Base-by-base conservation (phyloP, 1,139 yeast genomes). In the Eremothecium sinecaudum region DNA sequence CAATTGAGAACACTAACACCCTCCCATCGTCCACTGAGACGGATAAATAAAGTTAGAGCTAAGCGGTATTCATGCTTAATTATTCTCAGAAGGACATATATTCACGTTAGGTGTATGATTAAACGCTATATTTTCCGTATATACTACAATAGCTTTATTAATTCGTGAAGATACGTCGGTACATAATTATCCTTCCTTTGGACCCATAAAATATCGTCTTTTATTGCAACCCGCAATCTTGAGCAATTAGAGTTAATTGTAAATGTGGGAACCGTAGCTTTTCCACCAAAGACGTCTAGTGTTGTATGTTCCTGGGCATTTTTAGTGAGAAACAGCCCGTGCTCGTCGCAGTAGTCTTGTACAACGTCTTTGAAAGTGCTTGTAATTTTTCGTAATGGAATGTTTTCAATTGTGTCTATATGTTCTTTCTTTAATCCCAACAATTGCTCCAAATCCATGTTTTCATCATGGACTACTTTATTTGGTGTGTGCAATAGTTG, bases 351-450 rank as follows among this genome's bases (percentile, higher is more conserved):
- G 37, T 50, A 61, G 20, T 54, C 71, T 35, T 70, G 73, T 7
- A 74, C 63, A 18, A 73, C 67, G 18, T 71, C 75, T 39, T 62
- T 67, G 47, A 70, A 68, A 0, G 73, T 55, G 12, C 59, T 45
- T 12, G 45, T 47, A 1, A 59, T 44, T 22, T 48, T 53, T 8
- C 56, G 47, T 15, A 48, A 29, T 2, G 67, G 63, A 9, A 59
- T 51, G 28, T 44, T 47, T 3, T 39, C 40, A 5, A 50, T 26
- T 5, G 40, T 43, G 11, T 31, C 17, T 20, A 33, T 24, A 10
- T 26, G 28, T 12, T 28, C 33, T 12, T 31, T 15, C 9, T 25
- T 34, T 13, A 22, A 21, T 6, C 32, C 22, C 15, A 46, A 23
- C 4, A 34, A 27, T 3, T 29, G 33, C 7, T 20, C 10, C 3